Conservation (phyloP, 257 asterid genomes). For the Fraxinus cuspidata region DNA sequence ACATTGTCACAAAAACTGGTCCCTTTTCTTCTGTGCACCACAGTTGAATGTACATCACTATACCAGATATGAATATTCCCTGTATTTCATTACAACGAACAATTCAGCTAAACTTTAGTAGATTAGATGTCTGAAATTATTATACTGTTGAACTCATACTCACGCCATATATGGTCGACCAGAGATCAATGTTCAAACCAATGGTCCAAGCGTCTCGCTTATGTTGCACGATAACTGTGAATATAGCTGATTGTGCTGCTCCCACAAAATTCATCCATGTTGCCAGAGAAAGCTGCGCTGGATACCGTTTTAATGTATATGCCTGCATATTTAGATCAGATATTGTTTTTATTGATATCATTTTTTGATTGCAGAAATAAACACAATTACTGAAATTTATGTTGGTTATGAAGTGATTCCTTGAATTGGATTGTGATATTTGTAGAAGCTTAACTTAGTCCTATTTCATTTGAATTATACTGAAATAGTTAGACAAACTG, state of each 20-base stretch:
- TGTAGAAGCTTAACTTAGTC: neutral
- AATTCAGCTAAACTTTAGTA: constrained; percentile 5
- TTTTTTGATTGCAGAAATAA: neutral
- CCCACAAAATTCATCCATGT: constrained; percentile 79
- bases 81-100: constrained; percentile 22
- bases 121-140: neutral
- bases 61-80: constrained; percentile 71
- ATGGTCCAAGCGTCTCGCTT: constrained; percentile 63
- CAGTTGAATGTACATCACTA: constrained; percentile 50
- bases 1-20: constrained; percentile 77
- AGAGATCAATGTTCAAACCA: constrained; percentile 69
- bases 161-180: constrained; percentile 72
- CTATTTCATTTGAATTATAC: neutral
- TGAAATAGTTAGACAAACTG: no score
- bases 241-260: constrained; percentile 77
- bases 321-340: constrained; percentile 41
- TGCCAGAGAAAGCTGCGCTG: constrained; percentile 72
- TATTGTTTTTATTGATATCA: neutral
- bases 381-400: neutral
- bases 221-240: constrained; percentile 56
- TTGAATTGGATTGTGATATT: neutral
- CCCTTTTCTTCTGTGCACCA: constrained; percentile 79
- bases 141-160: constrained; percentile 11
- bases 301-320: constrained; percentile 61
- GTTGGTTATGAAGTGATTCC: neutral